Evolutionary conservation across 192 early-diverging fungal genomes (phyloP).

Genomic region (Dissophora globulifera): DNA sequence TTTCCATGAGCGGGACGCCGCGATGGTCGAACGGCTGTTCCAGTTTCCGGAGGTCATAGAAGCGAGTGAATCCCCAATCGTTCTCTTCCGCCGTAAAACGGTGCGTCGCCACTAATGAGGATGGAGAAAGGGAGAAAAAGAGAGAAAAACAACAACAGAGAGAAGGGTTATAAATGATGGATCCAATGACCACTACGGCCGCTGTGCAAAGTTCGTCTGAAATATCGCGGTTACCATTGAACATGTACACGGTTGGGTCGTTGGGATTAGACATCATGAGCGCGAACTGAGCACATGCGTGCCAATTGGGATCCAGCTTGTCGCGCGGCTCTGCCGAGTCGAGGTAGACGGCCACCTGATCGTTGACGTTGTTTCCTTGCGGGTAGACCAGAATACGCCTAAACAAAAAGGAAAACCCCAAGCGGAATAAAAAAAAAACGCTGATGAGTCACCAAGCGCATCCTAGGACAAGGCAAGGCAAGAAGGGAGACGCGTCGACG

Average conservation of each 20-base stretch:
- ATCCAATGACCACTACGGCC: too few relatives aligned
- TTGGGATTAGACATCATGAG: slow-evolving; percentile 79
- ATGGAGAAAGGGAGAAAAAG: too few relatives aligned
- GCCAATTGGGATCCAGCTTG: slow-evolving; percentile 68
- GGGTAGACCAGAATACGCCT: slow-evolving; percentile 94
- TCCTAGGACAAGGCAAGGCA: too few relatives aligned
- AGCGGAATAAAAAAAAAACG: too few relatives aligned
- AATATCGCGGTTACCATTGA: slow-evolving; percentile 2
- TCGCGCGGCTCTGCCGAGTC: slow-evolving; percentile 80
- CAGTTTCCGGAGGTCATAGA: slow-evolving; percentile 68
- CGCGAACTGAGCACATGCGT: slow-evolving; percentile 85
- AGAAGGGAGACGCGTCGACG: neutral
- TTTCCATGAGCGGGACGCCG: slow-evolving; percentile 17
- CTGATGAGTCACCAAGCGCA: too few relatives aligned
- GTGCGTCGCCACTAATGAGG: slow-evolving; percentile 74
- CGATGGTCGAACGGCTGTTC: slow-evolving; percentile 67
- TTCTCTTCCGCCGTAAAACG: slow-evolving; percentile 82
- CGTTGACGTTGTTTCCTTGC: slow-evolving; percentile 78
- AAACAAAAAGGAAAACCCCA: too few relatives aligned
- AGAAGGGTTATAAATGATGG: neutral
- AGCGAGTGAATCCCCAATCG: slow-evolving; percentile 96
- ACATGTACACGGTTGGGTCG: slow-evolving; percentile 60
- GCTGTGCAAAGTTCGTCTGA: too few relatives aligned
- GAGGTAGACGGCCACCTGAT: slow-evolving; percentile 84
- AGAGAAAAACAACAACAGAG: too few relatives aligned